Base-by-base conservation (phyloP, 768 basidiomycete species). In the Rhizopogon vulgaris region DNA sequence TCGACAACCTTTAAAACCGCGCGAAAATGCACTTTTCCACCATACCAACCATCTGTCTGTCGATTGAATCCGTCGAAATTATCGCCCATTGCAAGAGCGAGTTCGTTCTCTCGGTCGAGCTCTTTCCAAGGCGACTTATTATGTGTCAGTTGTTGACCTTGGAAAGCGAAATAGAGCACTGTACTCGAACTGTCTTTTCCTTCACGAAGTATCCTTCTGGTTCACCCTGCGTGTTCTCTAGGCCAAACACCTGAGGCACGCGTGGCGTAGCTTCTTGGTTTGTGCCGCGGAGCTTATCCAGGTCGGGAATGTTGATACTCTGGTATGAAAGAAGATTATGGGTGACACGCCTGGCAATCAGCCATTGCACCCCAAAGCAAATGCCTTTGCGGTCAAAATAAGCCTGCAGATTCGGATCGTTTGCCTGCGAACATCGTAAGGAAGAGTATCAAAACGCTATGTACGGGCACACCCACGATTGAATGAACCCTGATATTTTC, bases 101-200 rank as follows among this genome's bases (percentile, higher is more conserved):
- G 66, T 1, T 61, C 56, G 34, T 78, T 75, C 59, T 88, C 85
- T 4, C 57, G 63, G 56, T 87, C 83, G 3, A 87, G 66, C 60
- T 86, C 82, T 39, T 60, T 59, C 83, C 84, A 88, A 0, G 84
- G 83, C 11, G 73, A 71, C 84, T 87, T 46, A 22, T 41, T 14
- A 51, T 28, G 42, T 10, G 1, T n/a, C 43, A 11, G 28, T 32
- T 27, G 53, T 41, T 52, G 28, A 65, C 54, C 14, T 57, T 45
- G 17, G 46, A 38, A 12, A 60, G 59, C 2, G 59, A 56, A n/a
- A 51, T 22, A 22, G 22, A 34, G 22, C 28, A 60, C 62, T 25
- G 53, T 58, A 25, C 45, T 32, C 34, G 18, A 24, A 58, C 56
- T 37, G 34, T 54, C 27, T 42, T 57, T 38, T 61, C 59, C 41